Evolutionary conservation across 2,329 filamentous ascomycete species (phyloP), one percentile per base, ranked within the genome.

Genomic region (Chaetomiaceae sp.): DNA sequence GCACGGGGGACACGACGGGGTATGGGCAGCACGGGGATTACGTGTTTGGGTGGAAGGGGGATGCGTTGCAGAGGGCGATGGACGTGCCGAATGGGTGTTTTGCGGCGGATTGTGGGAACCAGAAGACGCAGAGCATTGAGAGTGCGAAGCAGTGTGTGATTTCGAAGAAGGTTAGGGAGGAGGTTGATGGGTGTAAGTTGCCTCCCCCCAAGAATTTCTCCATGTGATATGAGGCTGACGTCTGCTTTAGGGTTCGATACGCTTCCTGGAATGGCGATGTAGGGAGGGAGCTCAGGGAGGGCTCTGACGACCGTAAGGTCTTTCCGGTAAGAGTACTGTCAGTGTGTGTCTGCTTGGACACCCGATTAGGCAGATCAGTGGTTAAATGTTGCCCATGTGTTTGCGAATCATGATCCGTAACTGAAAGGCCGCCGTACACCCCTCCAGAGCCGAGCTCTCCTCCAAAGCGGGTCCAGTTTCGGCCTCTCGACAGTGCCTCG

Each of bases 1-100:
- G 31, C 15, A 50, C 47, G 11, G 47, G 47, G 4, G 47, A 50
- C 14, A 50, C 27, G 2, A 50, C 47, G 1, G 47, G 47, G 6
- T 50, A 43, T n/a, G 47, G 47, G 1, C 47, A 50, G 39, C 47
- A 50, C n/a, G 47, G 47, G 7, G 47, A 50, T n/a, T 50, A 50
- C 6, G 38, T 50, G 6, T 50, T 49, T 49, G 47, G 47, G 1
- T 49, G 47, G 47, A 49, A 49, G 37, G 47, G 47, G 1, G 47
- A 49, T 11, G 31, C 47, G 14, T 38, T 50, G 19, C 47, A 50
- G 39, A 6, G 47, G 37, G 47, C 47, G 1, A 50, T 50, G 47
- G 47, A 50, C 14, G 47, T 47, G 33, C 14, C 45, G 4, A 47
- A 38, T 20, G 47, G 47, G 3, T 50, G 47, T 20, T 43, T 50